Percentiles rank a stretch among this genome's conserved stretches.
phyloP scores from a whole-genome alignment of 306 rosid genomes.

The Inga leiocalycina region DNA sequence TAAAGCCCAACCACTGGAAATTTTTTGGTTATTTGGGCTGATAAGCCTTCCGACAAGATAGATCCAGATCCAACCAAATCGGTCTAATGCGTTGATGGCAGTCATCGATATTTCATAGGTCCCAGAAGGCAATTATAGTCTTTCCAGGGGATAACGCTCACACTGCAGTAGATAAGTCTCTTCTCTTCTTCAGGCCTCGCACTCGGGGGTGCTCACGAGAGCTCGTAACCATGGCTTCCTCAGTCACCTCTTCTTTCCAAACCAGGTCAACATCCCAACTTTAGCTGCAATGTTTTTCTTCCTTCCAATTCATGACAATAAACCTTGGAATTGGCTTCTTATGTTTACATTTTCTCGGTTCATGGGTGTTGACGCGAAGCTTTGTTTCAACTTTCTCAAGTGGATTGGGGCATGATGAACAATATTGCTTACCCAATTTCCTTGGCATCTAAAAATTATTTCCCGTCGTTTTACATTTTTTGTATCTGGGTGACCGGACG shows the following conservation, averaged over 20 bases:
- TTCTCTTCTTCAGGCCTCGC: neutral
- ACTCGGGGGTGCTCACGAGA: neutral
- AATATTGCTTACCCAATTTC: neutral
- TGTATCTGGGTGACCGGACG: neutral
- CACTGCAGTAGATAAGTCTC: slow-evolving; percentile 32
- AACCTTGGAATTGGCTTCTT: neutral
- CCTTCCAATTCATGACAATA: neutral
- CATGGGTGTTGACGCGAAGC: neutral
- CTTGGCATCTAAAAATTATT: too few species aligned
- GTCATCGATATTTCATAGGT: neutral
- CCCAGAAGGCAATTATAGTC: neutral
- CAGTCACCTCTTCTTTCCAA: slow-evolving; percentile 38
- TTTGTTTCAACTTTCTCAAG: neutral
- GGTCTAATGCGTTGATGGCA: neutral
- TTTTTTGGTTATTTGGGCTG: too few species aligned
- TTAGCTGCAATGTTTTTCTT: neutral
- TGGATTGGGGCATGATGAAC: neutral
- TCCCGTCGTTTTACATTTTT: neutral
- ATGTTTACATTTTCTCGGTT: neutral
- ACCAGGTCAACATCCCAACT: slow-evolving; percentile 22
- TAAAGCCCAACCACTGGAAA: too few species aligned
- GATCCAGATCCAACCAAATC: neutral
- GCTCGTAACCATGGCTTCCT: slow-evolving; percentile 41
- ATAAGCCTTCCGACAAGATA: too few species aligned
- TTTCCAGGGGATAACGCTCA: slow-evolving; percentile 4